A percentile compares a stretch with the other conserved stretches of the same genome.
Evolutionary conservation across 2,329 filamentous ascomycete genomes (phyloP).

Genomic region (Blumeria hordei): DNA sequence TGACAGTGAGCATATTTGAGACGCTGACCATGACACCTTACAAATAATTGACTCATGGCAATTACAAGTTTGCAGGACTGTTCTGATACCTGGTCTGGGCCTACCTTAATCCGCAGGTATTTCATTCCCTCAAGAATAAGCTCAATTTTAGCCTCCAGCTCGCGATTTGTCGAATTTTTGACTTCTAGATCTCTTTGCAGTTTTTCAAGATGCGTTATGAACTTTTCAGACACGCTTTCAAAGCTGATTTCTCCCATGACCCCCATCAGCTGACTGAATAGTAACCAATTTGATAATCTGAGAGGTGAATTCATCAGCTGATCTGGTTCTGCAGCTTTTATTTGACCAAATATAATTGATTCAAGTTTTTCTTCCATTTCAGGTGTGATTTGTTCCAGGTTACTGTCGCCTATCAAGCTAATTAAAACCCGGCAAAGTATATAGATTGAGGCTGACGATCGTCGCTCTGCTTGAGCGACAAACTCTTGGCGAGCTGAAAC

Average conservation of each 20-base stretch:
- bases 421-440: conserved; percentile 83
- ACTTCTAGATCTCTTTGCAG: conserved; percentile 51
- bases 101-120: conserved; percentile 54
- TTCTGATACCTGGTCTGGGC: conserved; percentile 53
- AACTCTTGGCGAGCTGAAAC: conserved; percentile 35
- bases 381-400: conserved; percentile 52
- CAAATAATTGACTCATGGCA: conserved; percentile 58
- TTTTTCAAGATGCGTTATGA: conserved; percentile 54
- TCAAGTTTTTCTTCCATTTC: conserved; percentile 91
- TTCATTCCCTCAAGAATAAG: conserved; percentile 81
- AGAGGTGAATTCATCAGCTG: conserved; percentile 54
- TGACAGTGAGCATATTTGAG: conserved; percentile 92
- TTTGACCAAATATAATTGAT: conserved; percentile 86
- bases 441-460: conserved; percentile 86
- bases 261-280: conserved; percentile 82
- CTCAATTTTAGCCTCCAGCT: conserved; percentile 61
- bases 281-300: conserved; percentile 82
- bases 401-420: conserved; percentile 83
- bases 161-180: conserved; percentile 42
- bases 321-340: conserved; percentile 71
- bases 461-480: conserved; percentile 59
- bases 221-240: conserved; percentile 56
- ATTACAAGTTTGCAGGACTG: conserved; percentile 77
- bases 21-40: conserved; percentile 61
- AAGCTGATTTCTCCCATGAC: conserved; percentile 92